A percentile compares a stretch with the other conserved stretches of the same genome.
These are phyloP conservation scores for Groenewaldozyma salmanticensis DNA, from an alignment of 805 yeast genomes.

Conservation along the genomic window DNA sequence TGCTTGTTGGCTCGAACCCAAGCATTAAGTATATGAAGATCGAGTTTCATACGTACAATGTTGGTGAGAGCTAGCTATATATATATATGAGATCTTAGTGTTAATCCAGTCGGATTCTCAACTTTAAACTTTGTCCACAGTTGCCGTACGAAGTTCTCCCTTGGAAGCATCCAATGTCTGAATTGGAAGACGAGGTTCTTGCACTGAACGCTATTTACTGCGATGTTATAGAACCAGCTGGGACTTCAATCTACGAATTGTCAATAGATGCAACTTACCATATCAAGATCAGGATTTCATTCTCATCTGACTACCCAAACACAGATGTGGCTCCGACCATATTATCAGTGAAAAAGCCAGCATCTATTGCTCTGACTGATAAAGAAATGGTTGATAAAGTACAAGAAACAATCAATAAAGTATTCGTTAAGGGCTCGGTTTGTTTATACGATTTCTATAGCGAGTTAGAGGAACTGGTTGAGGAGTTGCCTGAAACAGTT, in stretches of 20 bases:
- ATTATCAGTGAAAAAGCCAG: constrained; percentile 40
- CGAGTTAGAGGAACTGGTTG: constrained; percentile 29
- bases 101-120: no score
- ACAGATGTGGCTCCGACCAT: constrained; percentile 55
- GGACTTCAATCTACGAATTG: constrained; percentile 34
- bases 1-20: no score
- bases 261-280: constrained; percentile 58
- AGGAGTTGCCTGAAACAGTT: constrained; percentile 29
- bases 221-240: constrained; percentile 34
- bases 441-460: constrained; percentile 75
- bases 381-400: constrained; percentile 40
- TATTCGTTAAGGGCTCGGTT: constrained; percentile 54
- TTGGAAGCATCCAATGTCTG: no score
- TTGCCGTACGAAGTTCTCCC: no score
- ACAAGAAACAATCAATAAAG: constrained; percentile 41
- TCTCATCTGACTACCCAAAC: constrained; percentile 64
- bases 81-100: no score
- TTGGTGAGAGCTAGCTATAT: no score
- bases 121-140: no score
- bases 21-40: no score
- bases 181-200: constrained; percentile 59
- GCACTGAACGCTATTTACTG: constrained; percentile 89
- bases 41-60: no score
- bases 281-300: constrained; percentile 53
- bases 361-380: constrained; percentile 23